phyloP scores from a whole-genome alignment of 345 rosid species.

The Rhodomyrtus tomentosa region DNA sequence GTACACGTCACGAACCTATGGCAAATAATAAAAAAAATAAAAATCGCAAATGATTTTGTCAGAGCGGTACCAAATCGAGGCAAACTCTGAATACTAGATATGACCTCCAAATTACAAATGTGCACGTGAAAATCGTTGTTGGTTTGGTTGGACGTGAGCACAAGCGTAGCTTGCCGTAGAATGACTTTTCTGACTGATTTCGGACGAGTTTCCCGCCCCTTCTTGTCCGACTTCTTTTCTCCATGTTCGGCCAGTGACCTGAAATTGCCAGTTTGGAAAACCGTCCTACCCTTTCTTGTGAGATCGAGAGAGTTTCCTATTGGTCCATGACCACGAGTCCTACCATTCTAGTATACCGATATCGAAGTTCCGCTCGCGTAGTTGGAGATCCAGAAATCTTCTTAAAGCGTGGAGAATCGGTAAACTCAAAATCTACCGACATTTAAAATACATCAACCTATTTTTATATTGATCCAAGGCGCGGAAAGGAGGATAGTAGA shows the following conservation, averaged over 20 bases:
- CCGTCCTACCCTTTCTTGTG: not conserved
- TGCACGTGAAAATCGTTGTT: not conserved
- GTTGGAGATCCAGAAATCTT: accelerated
- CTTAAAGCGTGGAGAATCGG: no score
- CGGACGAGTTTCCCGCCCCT: not conserved
- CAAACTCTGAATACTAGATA: no score
- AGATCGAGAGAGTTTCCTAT: not conserved
- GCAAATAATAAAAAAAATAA: not conserved
- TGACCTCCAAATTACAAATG: no score
- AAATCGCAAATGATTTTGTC: not conserved
- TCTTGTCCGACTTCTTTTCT: not conserved
- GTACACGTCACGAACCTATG: not conserved
- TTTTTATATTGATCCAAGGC: no score
- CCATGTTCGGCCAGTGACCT: not conserved
- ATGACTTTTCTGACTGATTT: not conserved
- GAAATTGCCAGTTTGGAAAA: not conserved
- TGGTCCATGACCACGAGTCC: no score
- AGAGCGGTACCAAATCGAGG: no score
- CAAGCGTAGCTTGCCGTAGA: not conserved
- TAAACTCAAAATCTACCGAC: no score
- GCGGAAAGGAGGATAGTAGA: no score
- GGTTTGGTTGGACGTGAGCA: not conserved
- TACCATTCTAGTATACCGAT: not conserved
- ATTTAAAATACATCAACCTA: no score
- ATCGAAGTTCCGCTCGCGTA: accelerated